Percentiles rank a stretch among this genome's conserved stretches.
Evolutionary conservation across 495 filamentous ascomycete species (phyloP).

Genomic region (Aspergillus incahuasiensis): DNA sequence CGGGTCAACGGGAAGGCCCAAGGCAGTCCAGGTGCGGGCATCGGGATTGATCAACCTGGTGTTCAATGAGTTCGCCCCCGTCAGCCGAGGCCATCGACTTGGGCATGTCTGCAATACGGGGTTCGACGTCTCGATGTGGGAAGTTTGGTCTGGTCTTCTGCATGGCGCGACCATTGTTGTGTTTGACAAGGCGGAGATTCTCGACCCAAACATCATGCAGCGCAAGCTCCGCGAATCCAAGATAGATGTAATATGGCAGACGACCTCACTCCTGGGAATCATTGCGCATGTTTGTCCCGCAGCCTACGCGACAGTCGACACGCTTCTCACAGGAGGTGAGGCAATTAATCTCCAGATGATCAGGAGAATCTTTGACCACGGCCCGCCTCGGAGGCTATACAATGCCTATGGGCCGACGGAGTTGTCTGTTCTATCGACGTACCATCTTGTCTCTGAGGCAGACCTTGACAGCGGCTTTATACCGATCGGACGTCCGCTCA

Average conservation of each 20-base stretch:
- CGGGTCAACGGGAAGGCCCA: conserved; percentile 20
- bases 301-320: not conserved
- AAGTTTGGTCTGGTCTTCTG: conserved; percentile 23
- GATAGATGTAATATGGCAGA: not conserved
- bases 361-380: conserved; percentile 11
- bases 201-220: conserved; percentile 3
- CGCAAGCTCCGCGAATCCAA: not conserved
- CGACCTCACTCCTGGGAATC: conserved; percentile 12
- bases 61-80: conserved; percentile 13
- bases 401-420: conserved; percentile 36
- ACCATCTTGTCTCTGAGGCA: conserved; percentile 1
- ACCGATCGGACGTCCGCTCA: conserved; percentile 18
- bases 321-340: conserved; percentile 19
- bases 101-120: conserved; percentile 23
- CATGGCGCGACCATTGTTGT: conserved; percentile 18
- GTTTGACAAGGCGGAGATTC: conserved; percentile 9
- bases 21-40: conserved; percentile 23
- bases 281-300: conserved; percentile 16
- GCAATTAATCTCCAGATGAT: conserved; percentile 16
- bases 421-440: conserved; percentile 14
- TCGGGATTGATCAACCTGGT: conserved; percentile 18
- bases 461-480: conserved; percentile 10
- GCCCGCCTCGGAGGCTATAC: conserved; percentile 19
- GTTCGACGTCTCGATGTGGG: conserved; percentile 26
- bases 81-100: conserved; percentile 9